These are phyloP conservation scores for Vitis hybrid DNA, from an alignment of 177 flowering plant species.

Conservation along the genomic window DNA sequence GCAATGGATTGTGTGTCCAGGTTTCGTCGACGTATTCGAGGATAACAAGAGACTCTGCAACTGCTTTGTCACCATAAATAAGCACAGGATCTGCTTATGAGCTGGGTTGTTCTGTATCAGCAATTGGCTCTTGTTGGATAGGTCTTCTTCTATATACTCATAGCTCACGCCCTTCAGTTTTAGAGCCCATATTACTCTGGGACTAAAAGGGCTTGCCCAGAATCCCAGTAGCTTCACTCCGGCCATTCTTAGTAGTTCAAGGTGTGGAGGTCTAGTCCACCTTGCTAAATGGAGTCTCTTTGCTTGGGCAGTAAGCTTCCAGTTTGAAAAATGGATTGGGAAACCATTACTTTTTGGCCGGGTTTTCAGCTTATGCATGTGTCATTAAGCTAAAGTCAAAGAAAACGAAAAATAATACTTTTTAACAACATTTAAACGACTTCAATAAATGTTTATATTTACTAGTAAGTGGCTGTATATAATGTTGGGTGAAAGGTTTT, in stretches of 20 bases:
- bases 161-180: conserved; percentile 4
- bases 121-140: background rate
- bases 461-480: too few species aligned
- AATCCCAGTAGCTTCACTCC: conserved; percentile 12
- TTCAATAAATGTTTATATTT: too few species aligned
- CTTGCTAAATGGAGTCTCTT: too few species aligned
- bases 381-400: too few species aligned
- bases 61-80: conserved; percentile 14
- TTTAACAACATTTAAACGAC: too few species aligned
- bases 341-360: too few species aligned
- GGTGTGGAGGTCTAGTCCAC: too few species aligned
- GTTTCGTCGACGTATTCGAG: conserved; percentile 10
- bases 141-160: conserved; percentile 15
- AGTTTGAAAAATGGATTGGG: too few species aligned
- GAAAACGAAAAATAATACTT: too few species aligned
- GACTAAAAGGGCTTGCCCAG: conserved; percentile 8
- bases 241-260: background rate
- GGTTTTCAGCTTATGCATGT: too few species aligned
- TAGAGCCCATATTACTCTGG: conserved; percentile 5
- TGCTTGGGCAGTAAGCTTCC: too few species aligned
- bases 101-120: conserved; percentile 8
- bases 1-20: conserved; percentile 12
- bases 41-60: background rate
- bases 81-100: conserved; percentile 16
- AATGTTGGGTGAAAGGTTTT: too few species aligned